These are phyloP conservation scores for Inonotus hispidus DNA, from an alignment of 1,284 basidiomycete species.

Conservation along the genomic window DNA sequence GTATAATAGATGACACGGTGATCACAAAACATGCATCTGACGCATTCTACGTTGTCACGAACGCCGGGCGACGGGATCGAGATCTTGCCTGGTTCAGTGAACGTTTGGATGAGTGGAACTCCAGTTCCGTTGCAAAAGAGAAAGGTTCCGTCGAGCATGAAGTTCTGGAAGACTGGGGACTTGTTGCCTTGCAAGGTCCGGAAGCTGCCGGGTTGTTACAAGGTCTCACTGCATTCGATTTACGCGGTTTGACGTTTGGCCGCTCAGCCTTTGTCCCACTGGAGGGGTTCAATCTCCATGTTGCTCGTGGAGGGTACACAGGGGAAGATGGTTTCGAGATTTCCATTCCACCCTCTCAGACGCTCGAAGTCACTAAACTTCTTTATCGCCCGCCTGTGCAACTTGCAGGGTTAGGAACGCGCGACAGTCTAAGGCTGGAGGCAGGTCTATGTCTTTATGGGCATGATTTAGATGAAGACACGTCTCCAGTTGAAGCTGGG, in stretches of 20 bases:
- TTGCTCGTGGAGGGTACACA: slow-evolving; percentile 96
- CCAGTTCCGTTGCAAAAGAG: slow-evolving; percentile 33
- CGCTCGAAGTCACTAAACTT: slow-evolving; percentile 66
- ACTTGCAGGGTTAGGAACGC: slow-evolving; percentile 87
- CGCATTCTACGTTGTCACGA: slow-evolving; percentile 93
- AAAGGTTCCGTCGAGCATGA: slow-evolving; percentile 73
- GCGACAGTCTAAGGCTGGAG: slow-evolving; percentile 91
- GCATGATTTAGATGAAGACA: slow-evolving; percentile 85
- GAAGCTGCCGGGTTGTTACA: slow-evolving; percentile 78
- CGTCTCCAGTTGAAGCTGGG: slow-evolving; percentile 86
- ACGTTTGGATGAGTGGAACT: slow-evolving; percentile 75
- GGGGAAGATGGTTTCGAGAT: slow-evolving; percentile 99
- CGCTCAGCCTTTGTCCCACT: slow-evolving; percentile 74
- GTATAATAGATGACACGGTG: slow-evolving; percentile 93
- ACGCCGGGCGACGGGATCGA: slow-evolving; percentile 81
- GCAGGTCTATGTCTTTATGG: slow-evolving; percentile 99
- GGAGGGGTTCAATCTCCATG: slow-evolving; percentile 77
- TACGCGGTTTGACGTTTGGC: slow-evolving; percentile 74
- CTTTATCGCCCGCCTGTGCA: slow-evolving; percentile 74
- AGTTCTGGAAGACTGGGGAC: slow-evolving; percentile 79
- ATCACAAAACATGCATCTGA: slow-evolving; percentile 79
- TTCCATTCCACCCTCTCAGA: slow-evolving; percentile 79
- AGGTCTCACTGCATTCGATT: slow-evolving; percentile 66
- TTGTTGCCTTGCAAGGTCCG: slow-evolving; percentile 91
- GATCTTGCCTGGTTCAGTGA: slow-evolving; percentile 77